Evolutionary conservation across 2,329 filamentous ascomycete genomes (phyloP).

Genomic region (Eurotiales sp.): DNA sequence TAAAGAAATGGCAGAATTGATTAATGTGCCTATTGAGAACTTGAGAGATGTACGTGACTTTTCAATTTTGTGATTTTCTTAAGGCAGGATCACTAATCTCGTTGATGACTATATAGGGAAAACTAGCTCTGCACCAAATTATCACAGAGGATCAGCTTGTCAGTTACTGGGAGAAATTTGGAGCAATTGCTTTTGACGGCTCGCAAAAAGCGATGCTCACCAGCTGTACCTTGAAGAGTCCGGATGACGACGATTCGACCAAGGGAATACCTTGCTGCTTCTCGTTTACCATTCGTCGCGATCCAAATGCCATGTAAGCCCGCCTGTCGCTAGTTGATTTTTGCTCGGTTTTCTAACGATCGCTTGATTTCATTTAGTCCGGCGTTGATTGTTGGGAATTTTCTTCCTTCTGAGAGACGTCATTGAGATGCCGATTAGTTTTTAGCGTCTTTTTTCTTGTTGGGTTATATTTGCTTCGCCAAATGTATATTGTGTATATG

Average conservation of each 20-base stretch:
- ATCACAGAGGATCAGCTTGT: slow-evolving; percentile 92
- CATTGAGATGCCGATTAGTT: slow-evolving; percentile 29
- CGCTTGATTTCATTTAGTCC: slow-evolving; percentile 58
- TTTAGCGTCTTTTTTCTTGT: background rate
- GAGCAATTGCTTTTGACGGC: slow-evolving; percentile 92
- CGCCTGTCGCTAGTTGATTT: slow-evolving; percentile 3
- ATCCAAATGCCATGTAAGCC: slow-evolving; percentile 91
- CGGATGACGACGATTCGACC: slow-evolving; percentile 63
- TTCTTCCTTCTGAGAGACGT: slow-evolving; percentile 75
- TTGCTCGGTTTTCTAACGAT: background rate
- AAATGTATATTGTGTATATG: background rate
- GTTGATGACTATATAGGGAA: slow-evolving; percentile 58
- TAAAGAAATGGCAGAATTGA: slow-evolving; percentile 97
- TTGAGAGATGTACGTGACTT: slow-evolving; percentile 73
- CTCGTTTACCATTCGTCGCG: slow-evolving; percentile 91
- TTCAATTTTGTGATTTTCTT: too few species aligned
- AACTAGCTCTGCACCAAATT: slow-evolving; percentile 92
- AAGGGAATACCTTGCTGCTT: slow-evolving; percentile 89
- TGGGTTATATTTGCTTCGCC: background rate
- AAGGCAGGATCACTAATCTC: too few species aligned
- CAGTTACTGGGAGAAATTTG: slow-evolving; percentile 98
- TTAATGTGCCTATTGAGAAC: slow-evolving; percentile 85
- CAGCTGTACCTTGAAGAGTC: slow-evolving; percentile 85
- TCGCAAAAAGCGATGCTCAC: slow-evolving; percentile 93
- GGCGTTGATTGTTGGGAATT: slow-evolving; percentile 93